Evolutionary conservation across 1,284 basidiomycete genomes (phyloP), one percentile per base, ranked within the genome.

Genomic region (Ceratobasidium sp.): DNA sequence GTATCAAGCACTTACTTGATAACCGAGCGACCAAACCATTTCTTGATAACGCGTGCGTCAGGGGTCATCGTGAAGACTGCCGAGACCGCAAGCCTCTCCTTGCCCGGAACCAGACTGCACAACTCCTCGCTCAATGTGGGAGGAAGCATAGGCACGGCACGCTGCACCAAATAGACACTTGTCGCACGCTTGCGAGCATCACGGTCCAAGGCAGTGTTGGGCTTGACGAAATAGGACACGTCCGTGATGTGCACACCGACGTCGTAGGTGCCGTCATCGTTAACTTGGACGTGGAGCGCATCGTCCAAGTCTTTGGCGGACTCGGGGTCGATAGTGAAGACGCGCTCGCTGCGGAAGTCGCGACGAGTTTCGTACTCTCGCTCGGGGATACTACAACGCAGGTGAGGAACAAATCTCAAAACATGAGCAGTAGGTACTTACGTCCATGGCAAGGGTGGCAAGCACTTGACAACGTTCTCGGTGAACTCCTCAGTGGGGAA

Each of bases 131-230:
- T 94, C 54, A 99, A 87, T 12, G 92, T 88, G 35, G 96, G 96
- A 0, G 97, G 97, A 6, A 99, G 88, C 97, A 99, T 99, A 0
- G 97, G 96, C 12, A 99, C 96, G 41, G 94, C 92, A 62, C 96
- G 92, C 84, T 99, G 97, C 55, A 99, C 92, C 57, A 99, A 92
- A 83, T 98, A 98, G 68, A 99, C 98, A 81, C 95, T 96, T 2
- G 97, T 99, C 38, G 96, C 97, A 80, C 97, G 91, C 87, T 98
- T 99, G 81, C 96, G 92, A 67, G 98, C 98, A 85, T 99, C 98
- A 48, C 98, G 95, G 83, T 99, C 98, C 81, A 99, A 88, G 20
- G 97, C 94, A 8, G 96, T 98, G 85, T 98, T 98, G 35, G 96
- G 92, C 87, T 96, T 97, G 83, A 97, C 94, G 86, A 99, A 99